Percentiles rank a stretch among this genome's conserved stretches.
Evolutionary conservation across 441 rosid species (phyloP).

Genomic region (Populus tomentosa): DNA sequence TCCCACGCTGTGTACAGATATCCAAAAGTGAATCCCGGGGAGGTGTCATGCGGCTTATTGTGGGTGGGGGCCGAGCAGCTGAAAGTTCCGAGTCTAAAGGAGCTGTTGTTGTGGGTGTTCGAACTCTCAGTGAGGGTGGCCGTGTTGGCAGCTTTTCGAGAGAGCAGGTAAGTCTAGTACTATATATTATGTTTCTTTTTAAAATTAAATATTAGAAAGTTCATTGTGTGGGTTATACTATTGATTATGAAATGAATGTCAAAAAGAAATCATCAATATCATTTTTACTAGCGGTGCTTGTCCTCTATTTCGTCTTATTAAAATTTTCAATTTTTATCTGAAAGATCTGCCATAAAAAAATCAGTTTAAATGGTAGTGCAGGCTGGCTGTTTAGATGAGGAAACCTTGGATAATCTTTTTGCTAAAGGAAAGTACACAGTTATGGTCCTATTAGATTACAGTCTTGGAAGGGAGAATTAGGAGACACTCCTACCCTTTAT

Average conservation of each 20-base stretch:
- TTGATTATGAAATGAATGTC: not conserved
- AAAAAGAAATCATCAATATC: too few relatives aligned
- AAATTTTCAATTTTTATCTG: too few relatives aligned
- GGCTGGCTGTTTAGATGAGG: too few relatives aligned
- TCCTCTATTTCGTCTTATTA: too few relatives aligned
- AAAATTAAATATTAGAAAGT: not conserved
- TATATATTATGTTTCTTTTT: not conserved
- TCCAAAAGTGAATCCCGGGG: conserved; percentile 78
- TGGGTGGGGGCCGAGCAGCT: conserved; percentile 99
- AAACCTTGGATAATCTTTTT: too few relatives aligned
- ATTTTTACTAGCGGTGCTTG: too few relatives aligned
- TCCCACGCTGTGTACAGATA: conserved; percentile 41
- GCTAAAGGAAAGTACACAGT: too few relatives aligned
- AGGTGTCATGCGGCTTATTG: conserved; percentile 99
- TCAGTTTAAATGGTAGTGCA: too few relatives aligned
- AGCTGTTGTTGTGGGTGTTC: conserved; percentile 95
- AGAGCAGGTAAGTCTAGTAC: conserved; percentile 67
- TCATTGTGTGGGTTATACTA: not conserved
- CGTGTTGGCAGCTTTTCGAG: conserved; percentile 97
- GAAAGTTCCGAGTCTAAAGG: conserved; percentile 83
- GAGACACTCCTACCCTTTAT: too few relatives aligned
- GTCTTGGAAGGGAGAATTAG: too few relatives aligned
- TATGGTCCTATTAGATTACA: too few relatives aligned
- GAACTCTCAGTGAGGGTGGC: conserved; percentile 99
- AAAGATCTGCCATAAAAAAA: too few relatives aligned